Conservation (phyloP, 495 filamentous ascomycete species). For the Bryoglossum gracile region DNA sequence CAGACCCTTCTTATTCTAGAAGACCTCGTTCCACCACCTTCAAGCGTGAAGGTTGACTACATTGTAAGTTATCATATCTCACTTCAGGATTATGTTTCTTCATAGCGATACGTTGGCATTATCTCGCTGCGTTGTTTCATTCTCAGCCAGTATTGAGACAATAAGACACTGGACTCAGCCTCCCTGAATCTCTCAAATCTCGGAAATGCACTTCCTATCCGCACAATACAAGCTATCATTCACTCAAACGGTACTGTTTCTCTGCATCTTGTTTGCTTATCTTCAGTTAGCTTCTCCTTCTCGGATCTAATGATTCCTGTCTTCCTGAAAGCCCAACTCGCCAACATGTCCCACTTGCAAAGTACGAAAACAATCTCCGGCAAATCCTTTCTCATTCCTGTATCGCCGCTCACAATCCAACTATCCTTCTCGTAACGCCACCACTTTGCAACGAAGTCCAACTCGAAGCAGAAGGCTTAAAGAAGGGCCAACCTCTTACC, state of each 20-base stretch:
- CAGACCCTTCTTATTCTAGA: constrained; percentile 51
- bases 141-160: too few species aligned
- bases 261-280: too few species aligned
- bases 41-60: constrained; percentile 50
- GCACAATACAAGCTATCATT: too few species aligned
- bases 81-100: too few species aligned
- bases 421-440: constrained; percentile 57
- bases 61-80: constrained; percentile 27
- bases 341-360: constrained; percentile 55
- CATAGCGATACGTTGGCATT: too few species aligned
- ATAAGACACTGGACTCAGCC: too few species aligned
- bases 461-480: constrained; percentile 35
- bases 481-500: constrained; percentile 30
- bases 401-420: constrained; percentile 49
- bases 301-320: constrained; percentile 65
- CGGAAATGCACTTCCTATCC: too few species aligned
- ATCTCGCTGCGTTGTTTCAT: too few species aligned
- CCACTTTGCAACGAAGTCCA: constrained; percentile 60
- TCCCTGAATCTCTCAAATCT: too few species aligned
- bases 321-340: constrained; percentile 42
- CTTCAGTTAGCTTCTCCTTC: constrained; percentile 39
- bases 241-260: too few species aligned
- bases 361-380: constrained; percentile 52
- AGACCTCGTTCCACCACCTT: constrained; percentile 35
- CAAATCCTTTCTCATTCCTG: constrained; percentile 50